These are phyloP conservation scores for Coemansia sp. DNA, from an alignment of 192 early-diverging fungal species.

Conservation along the genomic window DNA sequence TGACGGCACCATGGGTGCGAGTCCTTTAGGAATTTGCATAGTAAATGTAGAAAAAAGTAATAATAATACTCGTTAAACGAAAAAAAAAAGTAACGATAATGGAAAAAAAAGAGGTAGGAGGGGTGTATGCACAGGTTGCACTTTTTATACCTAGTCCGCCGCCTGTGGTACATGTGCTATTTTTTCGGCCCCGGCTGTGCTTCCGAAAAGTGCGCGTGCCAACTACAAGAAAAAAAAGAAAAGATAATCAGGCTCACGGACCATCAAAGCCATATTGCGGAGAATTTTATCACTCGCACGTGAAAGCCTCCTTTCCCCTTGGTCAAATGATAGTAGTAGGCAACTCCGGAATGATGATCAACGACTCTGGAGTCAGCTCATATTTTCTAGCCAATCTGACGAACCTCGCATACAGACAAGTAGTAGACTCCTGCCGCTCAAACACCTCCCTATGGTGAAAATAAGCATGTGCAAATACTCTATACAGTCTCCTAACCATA, in stretches of 20 bases:
- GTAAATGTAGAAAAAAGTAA: neutral
- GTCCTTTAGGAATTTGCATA: slow-evolving; percentile 48
- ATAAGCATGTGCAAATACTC: slow-evolving; percentile 97
- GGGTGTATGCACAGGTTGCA: neutral
- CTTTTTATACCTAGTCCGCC: neutral
- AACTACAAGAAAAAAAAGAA: neutral
- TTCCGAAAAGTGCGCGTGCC: neutral
- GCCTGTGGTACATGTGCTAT: neutral
- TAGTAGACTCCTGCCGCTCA: slow-evolving; percentile 82
- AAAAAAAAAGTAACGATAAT: neutral
- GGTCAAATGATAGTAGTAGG: slow-evolving; percentile 21
- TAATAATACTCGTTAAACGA: neutral
- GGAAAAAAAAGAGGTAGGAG: neutral
- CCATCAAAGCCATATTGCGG: neutral
- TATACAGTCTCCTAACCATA: slow-evolving; percentile 90
- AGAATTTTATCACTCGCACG: neutral
- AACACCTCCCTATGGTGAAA: slow-evolving; percentile 92
- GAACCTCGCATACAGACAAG: slow-evolving; percentile 74
- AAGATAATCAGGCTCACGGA: neutral
- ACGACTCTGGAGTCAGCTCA: slow-evolving; percentile 67
- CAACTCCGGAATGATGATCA: slow-evolving; percentile 72
- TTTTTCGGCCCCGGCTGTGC: neutral
- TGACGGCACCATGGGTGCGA: slow-evolving; percentile 35
- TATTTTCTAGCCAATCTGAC: slow-evolving; percentile 67
- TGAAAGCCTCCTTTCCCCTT: neutral